These are phyloP conservation scores for Chamaecyparis obtusa DNA, from an alignment of 75 land plant species.

Conservation along the genomic window DNA sequence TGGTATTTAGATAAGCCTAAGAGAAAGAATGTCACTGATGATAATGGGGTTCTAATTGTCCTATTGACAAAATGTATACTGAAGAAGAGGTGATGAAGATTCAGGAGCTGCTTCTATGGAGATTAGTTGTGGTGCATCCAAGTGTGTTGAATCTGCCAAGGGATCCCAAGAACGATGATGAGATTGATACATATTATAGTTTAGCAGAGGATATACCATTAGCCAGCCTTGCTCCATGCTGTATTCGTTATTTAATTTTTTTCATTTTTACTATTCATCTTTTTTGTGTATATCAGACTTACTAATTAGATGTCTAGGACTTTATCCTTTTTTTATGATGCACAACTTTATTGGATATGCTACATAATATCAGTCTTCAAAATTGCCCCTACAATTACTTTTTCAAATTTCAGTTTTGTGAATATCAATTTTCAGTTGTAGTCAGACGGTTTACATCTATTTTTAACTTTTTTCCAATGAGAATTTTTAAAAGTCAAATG, in stretches of 20 bases:
- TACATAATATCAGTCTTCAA: background rate
- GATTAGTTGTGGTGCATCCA: no score
- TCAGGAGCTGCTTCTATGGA: no score
- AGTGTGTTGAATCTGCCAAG: no score
- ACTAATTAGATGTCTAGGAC: background rate
- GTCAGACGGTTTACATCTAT: background rate
- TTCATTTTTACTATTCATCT: no score
- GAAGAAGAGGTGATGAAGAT: no score
- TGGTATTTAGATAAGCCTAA: no score
- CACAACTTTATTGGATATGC: background rate
- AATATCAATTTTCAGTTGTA: background rate
- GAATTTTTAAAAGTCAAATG: background rate
- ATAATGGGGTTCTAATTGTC: no score
- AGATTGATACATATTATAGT: background rate
- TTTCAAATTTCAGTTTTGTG: background rate
- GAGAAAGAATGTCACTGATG: no score
- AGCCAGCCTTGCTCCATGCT: background rate
- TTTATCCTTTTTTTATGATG: no score
- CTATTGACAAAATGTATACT: no score
- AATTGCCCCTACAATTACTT: background rate
- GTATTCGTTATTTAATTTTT: no score
- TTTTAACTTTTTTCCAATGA: background rate
- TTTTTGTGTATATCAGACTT: no score
- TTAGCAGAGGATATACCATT: background rate
- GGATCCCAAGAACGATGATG: background rate